phyloP scores from a whole-genome alignment of 2,329 filamentous ascomycete genomes.

The Colletotrichum sp. region DNA sequence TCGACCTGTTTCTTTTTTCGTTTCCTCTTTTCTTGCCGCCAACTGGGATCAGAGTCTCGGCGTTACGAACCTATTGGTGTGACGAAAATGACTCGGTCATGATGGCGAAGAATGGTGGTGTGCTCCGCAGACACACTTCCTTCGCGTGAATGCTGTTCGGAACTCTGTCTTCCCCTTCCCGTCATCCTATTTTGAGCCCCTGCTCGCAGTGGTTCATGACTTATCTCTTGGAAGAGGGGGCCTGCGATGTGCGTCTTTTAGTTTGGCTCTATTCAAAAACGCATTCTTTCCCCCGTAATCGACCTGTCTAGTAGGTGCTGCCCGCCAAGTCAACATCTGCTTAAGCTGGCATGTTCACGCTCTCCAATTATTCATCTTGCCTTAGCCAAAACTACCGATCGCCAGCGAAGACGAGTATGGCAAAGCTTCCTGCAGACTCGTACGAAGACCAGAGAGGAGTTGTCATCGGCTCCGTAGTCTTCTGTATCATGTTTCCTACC shows the following conservation, averaged over 20 bases:
- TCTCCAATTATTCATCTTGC: background rate
- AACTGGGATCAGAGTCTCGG: background rate
- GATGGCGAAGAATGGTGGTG: background rate
- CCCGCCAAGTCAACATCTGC: background rate
- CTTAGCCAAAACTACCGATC: background rate
- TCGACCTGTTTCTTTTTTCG: background rate
- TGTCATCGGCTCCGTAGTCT: constrained; percentile 19
- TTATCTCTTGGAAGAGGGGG: background rate
- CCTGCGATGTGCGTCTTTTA: background rate
- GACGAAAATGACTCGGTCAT: background rate
- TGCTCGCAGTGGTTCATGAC: background rate
- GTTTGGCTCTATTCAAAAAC: background rate
- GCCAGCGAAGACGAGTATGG: background rate
- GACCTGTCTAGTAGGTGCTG: background rate
- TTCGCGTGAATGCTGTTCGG: background rate
- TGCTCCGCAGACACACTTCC: background rate
- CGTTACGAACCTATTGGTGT: background rate
- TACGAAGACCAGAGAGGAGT: constrained; percentile 17
- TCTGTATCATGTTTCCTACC: constrained; percentile 23
- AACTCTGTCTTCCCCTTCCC: background rate
- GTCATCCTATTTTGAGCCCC: background rate
- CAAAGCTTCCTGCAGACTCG: background rate
- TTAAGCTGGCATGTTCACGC: background rate
- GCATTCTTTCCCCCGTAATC: background rate
- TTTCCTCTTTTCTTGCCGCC: background rate